Base-by-base conservation (phyloP, 805 yeast genomes). In the Ogataea naganishii region DNA sequence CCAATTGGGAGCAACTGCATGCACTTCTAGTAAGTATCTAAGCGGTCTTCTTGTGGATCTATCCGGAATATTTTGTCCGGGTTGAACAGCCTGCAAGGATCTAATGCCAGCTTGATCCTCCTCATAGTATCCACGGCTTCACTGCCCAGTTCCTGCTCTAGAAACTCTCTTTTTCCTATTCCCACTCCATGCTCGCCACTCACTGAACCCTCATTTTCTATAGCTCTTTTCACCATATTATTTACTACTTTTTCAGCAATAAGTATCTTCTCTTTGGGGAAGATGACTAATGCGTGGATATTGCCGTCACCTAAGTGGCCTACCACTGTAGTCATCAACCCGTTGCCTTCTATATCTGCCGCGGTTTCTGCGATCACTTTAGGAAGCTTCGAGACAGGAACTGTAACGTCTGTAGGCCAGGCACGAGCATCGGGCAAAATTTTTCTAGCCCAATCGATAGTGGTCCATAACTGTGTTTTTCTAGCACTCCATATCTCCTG, bases 131-230 rank as follows among this genome's bases (percentile, higher is more conserved):
- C 70, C 14, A 82, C 66, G 0, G 89, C 70, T 2, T 67, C 76
- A 4, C 62, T 61, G 1, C 89, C 92, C 19, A 82, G 54, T 49
- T 82, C 94, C 35, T 60, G 53, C 18, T 64, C 55, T 20, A 82
- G 51, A 38, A 63, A 78, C 13, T 64, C 66, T 36, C 85, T 53
- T 47, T 82, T 82, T n/a, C 88, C 89, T 29, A 76, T 69, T 7
- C 94, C 94, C 19, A 82, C 69, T 11, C 94, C 94, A 47, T 82
- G 94, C 45, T 82, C 94, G 18, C 94, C 94, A 9, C 84, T 78
- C 41, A 83, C 76, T 3, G 94, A 81, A 1, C 94, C 94, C 35
- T 81, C 89, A 29, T 75, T 68, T 1, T 52, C 66, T 14, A 82
- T 56, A 0, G 88, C 92, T 14, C 78, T 53, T 30, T 64, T 49